Conservation (phyloP, 768 basidiomycete genomes). For the Lactarius pseudohatsudake region DNA sequence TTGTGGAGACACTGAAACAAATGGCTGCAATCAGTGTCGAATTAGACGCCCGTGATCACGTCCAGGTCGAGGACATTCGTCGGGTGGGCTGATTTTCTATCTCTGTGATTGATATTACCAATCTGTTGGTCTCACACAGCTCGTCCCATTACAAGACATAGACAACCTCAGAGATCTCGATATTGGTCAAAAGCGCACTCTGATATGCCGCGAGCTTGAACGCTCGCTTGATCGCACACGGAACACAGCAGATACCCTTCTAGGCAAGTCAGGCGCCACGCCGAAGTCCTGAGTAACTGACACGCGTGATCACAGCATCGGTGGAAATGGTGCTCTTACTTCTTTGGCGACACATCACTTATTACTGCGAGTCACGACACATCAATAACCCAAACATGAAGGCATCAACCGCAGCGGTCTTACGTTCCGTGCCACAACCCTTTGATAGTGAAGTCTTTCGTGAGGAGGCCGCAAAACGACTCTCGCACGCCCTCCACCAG, state of each 20-base stretch:
- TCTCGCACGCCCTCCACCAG: slow-evolving; percentile 55
- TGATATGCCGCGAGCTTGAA: slow-evolving; percentile 64
- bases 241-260: slow-evolving; percentile 50
- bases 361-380: slow-evolving; percentile 52
- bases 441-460: slow-evolving; percentile 60
- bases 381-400: slow-evolving; percentile 43
- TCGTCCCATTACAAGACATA: slow-evolving; percentile 51
- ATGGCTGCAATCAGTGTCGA: slow-evolving; percentile 69
- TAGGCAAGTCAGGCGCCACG: slow-evolving; percentile 46
- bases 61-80: slow-evolving; percentile 66
- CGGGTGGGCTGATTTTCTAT: slow-evolving; percentile 48
- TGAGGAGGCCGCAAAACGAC: slow-evolving; percentile 52
- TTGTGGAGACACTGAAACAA: slow-evolving; percentile 61
- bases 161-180: slow-evolving; percentile 66
- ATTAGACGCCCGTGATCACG: slow-evolving; percentile 67
- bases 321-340: slow-evolving; percentile 79
- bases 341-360: slow-evolving; percentile 75
- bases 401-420: slow-evolving; percentile 44
- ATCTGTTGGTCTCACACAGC: slow-evolving; percentile 38
- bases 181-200: slow-evolving; percentile 61
- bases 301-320: slow-evolving; percentile 44
- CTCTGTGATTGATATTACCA: neutral
- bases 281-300: neutral
- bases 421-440: slow-evolving; percentile 54
- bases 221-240: slow-evolving; percentile 43